Percentiles rank a stretch among this genome's conserved stretches.
These are phyloP conservation scores for Sutorius eximius DNA, from an alignment of 1,284 basidiomycete genomes.

Conservation along the genomic window DNA sequence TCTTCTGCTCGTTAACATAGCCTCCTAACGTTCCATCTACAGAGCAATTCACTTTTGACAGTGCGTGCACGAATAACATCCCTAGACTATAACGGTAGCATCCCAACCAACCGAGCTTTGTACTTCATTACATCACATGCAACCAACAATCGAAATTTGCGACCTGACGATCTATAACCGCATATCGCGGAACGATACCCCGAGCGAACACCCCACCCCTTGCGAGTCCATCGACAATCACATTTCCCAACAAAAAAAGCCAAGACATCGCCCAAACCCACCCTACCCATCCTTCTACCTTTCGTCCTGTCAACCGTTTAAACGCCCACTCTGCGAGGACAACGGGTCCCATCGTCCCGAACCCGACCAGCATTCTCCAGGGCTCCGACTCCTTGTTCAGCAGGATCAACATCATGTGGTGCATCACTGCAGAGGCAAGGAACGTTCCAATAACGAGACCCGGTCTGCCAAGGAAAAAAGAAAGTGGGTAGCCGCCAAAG, in stretches of 20 bases:
- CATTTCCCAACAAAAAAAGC: constrained; percentile 45
- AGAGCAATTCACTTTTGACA: too few species aligned
- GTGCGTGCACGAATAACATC: too few species aligned
- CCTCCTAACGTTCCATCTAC: too few species aligned
- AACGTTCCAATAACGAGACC: constrained; percentile 55
- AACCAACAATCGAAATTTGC: neutral
- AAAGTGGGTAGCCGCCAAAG: constrained; percentile 37
- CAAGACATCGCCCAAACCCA: constrained; percentile 51
- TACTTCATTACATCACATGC: neutral
- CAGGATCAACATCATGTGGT: constrained; percentile 50
- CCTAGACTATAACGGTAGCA: too few species aligned
- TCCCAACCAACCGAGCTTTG: neutral
- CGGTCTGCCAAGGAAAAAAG: constrained; percentile 37
- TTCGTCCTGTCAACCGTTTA: constrained; percentile 33
- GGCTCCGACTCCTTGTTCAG: constrained; percentile 50
- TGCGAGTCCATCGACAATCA: constrained; percentile 52
- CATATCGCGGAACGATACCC: neutral
- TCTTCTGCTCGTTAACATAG: too few species aligned
- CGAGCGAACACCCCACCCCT: constrained; percentile 42
- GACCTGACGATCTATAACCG: neutral
- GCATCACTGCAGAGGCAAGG: constrained; percentile 52
- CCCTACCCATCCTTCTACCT: constrained; percentile 45
- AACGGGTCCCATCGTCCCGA: constrained; percentile 54
- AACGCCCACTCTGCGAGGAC: constrained; percentile 43
- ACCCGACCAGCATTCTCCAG: constrained; percentile 46